Conservation (phyloP, 1,139 yeast species). For the Debaryomyces sp. region DNA sequence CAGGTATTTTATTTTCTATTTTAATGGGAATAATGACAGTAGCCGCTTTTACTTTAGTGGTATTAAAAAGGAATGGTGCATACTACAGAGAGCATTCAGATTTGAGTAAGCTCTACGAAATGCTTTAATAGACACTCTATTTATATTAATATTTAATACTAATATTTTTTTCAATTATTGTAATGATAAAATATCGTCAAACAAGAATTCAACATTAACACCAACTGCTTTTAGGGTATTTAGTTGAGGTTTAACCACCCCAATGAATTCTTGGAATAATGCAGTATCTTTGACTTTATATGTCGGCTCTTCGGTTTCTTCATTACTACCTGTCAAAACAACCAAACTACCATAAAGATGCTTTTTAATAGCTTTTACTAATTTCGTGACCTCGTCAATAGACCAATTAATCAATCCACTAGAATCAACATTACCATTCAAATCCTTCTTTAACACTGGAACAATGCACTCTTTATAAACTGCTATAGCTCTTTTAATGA, state of each 20-base stretch:
- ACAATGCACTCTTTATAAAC: constrained; percentile 38
- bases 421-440: constrained; percentile 36
- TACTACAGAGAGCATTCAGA: constrained; percentile 69
- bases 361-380: constrained; percentile 61
- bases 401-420: constrained; percentile 66
- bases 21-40: constrained; percentile 58
- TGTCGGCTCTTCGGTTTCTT: constrained; percentile 26
- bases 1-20: constrained; percentile 71
- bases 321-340: constrained; percentile 24
- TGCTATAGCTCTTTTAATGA: constrained; percentile 39
- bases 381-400: constrained; percentile 62
- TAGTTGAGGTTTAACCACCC: constrained; percentile 61
- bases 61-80: constrained; percentile 61
- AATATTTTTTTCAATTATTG: constrained; percentile 3
- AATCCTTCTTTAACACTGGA: constrained; percentile 34
- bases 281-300: constrained; percentile 33
- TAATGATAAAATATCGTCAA: constrained; percentile 36
- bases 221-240: constrained; percentile 66
- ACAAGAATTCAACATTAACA: constrained; percentile 67
- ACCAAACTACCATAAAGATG: constrained; percentile 69
- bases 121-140: constrained; percentile 21
- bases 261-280: constrained; percentile 47
- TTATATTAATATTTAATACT: background rate
- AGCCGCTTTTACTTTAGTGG: constrained; percentile 44
- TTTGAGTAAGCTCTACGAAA: constrained; percentile 58